Conservation (phyloP, 164 flowering plant genomes). For the Malania oleifera region DNA sequence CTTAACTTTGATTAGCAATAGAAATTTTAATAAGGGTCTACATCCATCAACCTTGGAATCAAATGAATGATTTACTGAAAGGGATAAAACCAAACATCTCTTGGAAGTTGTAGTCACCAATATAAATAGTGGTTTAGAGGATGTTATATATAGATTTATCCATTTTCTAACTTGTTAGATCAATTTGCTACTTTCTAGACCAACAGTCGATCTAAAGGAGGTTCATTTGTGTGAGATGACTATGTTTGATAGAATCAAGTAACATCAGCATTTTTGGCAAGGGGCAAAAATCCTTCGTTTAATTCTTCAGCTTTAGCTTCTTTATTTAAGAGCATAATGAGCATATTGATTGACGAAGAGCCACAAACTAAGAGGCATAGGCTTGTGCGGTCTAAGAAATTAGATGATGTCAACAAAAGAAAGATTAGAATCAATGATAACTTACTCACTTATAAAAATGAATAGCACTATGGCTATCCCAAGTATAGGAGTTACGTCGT, state of each 20-base stretch:
- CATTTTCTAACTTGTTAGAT: conserved; percentile 21
- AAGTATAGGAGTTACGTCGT: too few species aligned
- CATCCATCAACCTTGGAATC: conserved; percentile 23
- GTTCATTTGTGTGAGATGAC: conserved; percentile 15
- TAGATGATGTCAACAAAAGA: conserved; percentile 28
- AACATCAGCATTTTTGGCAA: conserved; percentile 17
- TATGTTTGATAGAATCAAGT: conserved; percentile 16
- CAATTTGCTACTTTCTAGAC: conserved; percentile 16
- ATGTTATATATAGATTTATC: conserved; percentile 17
- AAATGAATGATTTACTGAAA: conserved; percentile 16
- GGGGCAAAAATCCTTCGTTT: conserved; percentile 7
- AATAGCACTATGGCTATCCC: too few species aligned
- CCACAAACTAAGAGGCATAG: conserved; percentile 19
- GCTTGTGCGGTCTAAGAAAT: conserved; percentile 21
- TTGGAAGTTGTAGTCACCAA: conserved; percentile 46
- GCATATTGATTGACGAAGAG: conserved; percentile 29
- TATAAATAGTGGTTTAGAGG: conserved; percentile 20
- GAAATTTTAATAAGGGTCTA: conserved; percentile 11
- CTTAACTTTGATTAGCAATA: conserved; percentile 14
- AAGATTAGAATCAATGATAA: conserved; percentile 34
- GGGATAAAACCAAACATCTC: conserved; percentile 28
- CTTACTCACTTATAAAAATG: too few species aligned
- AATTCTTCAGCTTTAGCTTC: conserved; percentile 28
- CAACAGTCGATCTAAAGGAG: conserved; percentile 16
- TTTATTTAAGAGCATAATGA: conserved; percentile 27